Percentiles rank a stretch among this genome's conserved stretches.
phyloP scores from a whole-genome alignment of 768 basidiomycete species.

The Russula compacta region DNA sequence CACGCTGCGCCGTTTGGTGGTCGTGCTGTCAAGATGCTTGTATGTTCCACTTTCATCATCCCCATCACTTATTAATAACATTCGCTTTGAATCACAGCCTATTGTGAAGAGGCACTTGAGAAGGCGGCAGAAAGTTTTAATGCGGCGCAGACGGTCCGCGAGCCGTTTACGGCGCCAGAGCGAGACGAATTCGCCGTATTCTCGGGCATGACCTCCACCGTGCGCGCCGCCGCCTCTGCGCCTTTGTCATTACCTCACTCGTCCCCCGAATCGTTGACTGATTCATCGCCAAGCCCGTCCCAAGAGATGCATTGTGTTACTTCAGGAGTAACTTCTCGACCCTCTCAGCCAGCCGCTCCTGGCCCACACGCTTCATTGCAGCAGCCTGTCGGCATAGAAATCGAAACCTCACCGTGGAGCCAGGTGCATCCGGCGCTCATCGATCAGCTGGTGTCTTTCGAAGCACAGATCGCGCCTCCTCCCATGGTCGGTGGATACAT shows the following conservation, averaged over 20 bases:
- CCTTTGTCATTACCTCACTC: conserved; percentile 16
- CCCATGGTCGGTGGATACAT: conserved; percentile 17
- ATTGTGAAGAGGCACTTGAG: conserved; percentile 50
- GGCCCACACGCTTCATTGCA: not conserved
- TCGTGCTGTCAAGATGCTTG: conserved; percentile 61
- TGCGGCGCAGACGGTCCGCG: conserved; percentile 44
- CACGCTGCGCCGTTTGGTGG: conserved; percentile 54
- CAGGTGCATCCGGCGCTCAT: conserved; percentile 28
- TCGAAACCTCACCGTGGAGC: conserved; percentile 1
- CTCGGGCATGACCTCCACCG: conserved; percentile 62
- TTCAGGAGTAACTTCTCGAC: not conserved
- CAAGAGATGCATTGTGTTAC: not conserved
- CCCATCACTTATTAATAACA: not conserved
- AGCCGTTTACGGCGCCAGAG: conserved; percentile 50
- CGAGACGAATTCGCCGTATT: conserved; percentile 70
- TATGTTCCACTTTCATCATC: conserved; percentile 26
- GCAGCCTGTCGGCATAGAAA: not conserved
- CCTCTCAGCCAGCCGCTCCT: not conserved
- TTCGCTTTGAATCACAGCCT: conserved; percentile 35
- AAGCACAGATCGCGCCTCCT: conserved; percentile 23
- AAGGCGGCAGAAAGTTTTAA: conserved; percentile 36
- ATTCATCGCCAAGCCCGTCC: not conserved
- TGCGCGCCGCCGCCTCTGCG: conserved; percentile 36
- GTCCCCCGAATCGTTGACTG: conserved; percentile 14
- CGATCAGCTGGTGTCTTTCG: conserved; percentile 27